Conservation (phyloP, 1,139 yeast genomes). For the Geotrichum carabidarum region DNA sequence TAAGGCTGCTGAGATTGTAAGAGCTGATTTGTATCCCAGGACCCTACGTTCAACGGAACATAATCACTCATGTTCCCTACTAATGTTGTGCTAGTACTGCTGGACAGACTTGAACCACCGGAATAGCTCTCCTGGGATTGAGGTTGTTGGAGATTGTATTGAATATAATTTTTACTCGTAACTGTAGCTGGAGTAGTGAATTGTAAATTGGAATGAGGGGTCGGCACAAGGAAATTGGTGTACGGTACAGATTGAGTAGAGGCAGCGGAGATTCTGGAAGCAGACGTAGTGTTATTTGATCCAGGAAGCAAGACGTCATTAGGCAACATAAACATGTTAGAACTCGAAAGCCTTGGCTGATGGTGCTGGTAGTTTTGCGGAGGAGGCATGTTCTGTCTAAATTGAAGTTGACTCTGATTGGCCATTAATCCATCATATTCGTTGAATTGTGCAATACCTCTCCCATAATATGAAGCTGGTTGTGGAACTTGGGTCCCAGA, state of each 20-base stretch:
- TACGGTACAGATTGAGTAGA: not conserved
- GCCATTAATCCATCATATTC: constrained; percentile 3
- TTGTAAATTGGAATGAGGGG: not conserved
- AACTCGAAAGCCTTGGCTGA: not conserved
- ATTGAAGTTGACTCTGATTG: not conserved
- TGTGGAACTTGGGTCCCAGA: not conserved
- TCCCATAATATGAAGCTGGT: not conserved
- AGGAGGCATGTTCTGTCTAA: constrained; percentile 1
- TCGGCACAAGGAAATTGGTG: not conserved
- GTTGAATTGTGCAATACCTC: not conserved
- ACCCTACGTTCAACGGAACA: constrained; percentile 13
- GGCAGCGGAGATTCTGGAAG: not conserved
- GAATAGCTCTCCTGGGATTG: not conserved
- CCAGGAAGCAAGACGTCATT: not conserved
- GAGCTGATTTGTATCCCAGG: constrained; percentile 8
- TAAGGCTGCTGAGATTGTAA: constrained; percentile 10
- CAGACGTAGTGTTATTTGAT: not conserved
- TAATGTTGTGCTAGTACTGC: not conserved
- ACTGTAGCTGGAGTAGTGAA: too few species aligned
- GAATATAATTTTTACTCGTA: not conserved
- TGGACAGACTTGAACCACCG: not conserved
- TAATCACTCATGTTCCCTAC: not conserved
- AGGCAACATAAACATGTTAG: not conserved
- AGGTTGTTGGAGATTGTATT: not conserved
- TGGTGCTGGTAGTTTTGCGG: not conserved